These are phyloP conservation scores for Rutstroemia sp. DNA, from an alignment of 2,329 filamentous ascomycete genomes.

Conservation along the genomic window DNA sequence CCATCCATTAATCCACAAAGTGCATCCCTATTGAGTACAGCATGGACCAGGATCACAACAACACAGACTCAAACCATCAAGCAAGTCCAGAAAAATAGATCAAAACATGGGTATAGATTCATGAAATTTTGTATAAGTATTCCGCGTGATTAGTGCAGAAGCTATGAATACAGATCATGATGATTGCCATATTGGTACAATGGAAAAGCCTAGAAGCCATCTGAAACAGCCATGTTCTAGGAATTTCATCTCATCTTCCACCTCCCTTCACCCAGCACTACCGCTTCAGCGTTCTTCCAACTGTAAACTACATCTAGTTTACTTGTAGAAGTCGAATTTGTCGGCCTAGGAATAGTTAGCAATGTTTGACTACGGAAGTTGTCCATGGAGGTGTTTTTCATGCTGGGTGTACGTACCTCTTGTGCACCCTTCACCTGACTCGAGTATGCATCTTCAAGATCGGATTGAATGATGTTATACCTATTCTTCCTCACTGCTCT, in stretches of 20 bases:
- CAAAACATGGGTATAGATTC: not conserved
- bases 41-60: no score
- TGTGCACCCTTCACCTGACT: constrained; percentile 85
- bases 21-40: no score
- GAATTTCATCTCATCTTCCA: not conserved
- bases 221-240: not conserved
- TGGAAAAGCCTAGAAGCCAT: not conserved
- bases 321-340: constrained; percentile 92
- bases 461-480: constrained; percentile 97
- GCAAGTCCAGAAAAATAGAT: no score
- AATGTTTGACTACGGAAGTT: not conserved
- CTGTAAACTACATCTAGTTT: constrained; percentile 25
- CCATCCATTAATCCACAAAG: no score
- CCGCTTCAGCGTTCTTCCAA: not conserved
- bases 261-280: not conserved
- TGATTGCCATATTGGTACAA: not conserved
- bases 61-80: no score
- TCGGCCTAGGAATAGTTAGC: constrained; percentile 40
- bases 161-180: not conserved
- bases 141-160: not conserved
- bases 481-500: constrained; percentile 93
- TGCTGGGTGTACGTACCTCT: constrained; percentile 43
- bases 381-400: constrained; percentile 31
- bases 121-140: not conserved
- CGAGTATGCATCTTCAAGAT: constrained; percentile 95